Evolutionary conservation across 2,329 filamentous ascomycete genomes (phyloP), one percentile per base, ranked within the genome.

Genomic region (Tolypocladium inflatum): DNA sequence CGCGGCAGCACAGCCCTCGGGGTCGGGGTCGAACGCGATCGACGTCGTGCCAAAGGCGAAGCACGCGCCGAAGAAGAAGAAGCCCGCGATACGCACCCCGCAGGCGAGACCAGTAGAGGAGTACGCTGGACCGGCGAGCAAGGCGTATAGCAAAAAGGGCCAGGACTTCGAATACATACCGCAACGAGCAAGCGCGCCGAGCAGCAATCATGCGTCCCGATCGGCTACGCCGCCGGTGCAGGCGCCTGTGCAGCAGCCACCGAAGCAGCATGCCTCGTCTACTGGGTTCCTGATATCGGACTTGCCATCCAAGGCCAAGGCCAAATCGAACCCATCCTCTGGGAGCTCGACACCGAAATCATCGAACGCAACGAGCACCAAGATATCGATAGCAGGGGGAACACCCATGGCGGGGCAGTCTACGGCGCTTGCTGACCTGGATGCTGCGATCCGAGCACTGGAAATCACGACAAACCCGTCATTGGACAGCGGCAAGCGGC

Each of bases 391-490:
- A 58, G 79, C 88, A 0, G 90, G 91, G 48, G 90, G 90, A 15
- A 86, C 83, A 11, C 85, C 89, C 1, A 94, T 94, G 89, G 87
- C 91, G 58, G 90, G 91, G 19, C 84, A 88, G 42, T 91, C 89
- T 0, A 87, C 87, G 1, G 85, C 87, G 1, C 77, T 94, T 21
- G 83, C 83, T 19, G 86, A 88, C 65, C 74, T 89, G 2, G 86
- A 89, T 63, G 86, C 91, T 1, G 92, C 93, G 5, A 97, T 99
- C 63, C 87, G 91, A 30, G 82, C 87, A 2, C 82, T 99, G 8
- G 94, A 99, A 70, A 82, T 96, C n/a, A 89, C 89, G 56, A 97
- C 92, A 2, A 97, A 97, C 68, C 91, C 91, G 0, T 83, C 85
- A 0, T 74, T 91, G 30, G 73, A 78, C 43, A 76, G 75, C 9